Conservation (phyloP, 2,329 filamentous ascomycete genomes). For the Penicillium rolfsii region DNA sequence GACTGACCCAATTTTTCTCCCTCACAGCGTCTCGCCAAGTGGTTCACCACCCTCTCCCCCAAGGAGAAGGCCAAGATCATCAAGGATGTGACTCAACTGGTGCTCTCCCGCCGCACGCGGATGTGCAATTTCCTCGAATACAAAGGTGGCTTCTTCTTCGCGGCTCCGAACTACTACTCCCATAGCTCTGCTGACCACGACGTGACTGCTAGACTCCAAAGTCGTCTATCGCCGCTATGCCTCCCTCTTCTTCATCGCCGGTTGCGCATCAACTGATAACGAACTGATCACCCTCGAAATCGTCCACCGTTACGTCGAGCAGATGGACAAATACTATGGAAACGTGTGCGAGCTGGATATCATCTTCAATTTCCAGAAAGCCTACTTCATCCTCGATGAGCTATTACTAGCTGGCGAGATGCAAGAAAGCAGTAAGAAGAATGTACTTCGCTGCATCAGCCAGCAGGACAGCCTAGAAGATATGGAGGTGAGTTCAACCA, state of each 20-base stretch:
- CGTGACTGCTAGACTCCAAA: conserved; percentile 74
- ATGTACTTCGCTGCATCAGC: conserved; percentile 90
- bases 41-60: conserved; percentile 97
- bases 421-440: conserved; percentile 99
- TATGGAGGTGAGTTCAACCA: conserved; percentile 81
- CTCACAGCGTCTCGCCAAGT: conserved; percentile 90
- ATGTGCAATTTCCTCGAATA: conserved; percentile 99
- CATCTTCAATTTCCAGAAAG: conserved; percentile 99
- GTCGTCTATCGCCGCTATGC: conserved; percentile 98
- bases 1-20: conserved; percentile 33
- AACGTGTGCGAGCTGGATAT: conserved; percentile 99
- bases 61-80: conserved; percentile 99
- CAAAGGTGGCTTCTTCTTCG: conserved; percentile 68
- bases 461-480: conserved; percentile 98
- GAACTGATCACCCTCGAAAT: conserved; percentile 98
- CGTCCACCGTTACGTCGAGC: conserved; percentile 98
- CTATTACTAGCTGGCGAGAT: conserved; percentile 92
- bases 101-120: conserved; percentile 90
- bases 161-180: conserved; percentile 6
- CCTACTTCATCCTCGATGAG: conserved; percentile 98
- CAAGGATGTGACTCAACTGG: conserved; percentile 98
- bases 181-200: conserved; percentile 2
- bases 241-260: conserved; percentile 98
- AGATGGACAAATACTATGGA: conserved; percentile 99
- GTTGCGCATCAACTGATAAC: conserved; percentile 95